Evolutionary conservation across 148 eudicot genomes (phyloP), one percentile per base, ranked within the genome.

Genomic region (Rhododendron vialii): DNA sequence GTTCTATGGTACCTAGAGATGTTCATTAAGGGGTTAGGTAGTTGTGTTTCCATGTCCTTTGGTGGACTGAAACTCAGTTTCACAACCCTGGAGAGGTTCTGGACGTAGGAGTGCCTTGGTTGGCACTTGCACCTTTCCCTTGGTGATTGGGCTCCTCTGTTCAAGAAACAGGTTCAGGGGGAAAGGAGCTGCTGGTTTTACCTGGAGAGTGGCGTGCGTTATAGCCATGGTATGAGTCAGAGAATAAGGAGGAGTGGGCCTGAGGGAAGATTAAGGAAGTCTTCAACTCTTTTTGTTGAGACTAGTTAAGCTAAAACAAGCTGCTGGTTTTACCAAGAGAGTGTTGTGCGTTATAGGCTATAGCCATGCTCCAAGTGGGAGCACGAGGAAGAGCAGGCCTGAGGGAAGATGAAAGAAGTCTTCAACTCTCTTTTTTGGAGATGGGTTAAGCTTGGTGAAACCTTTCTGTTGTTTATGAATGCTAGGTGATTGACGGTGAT

Each of bases 121-220:
- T 74, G 45, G 78, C 78, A 69, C 36, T 69, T 69, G 36, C 36
- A 69, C 75, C 75, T 69, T 74, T 74, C 45, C 78, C 78, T 18
- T 13, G 45, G 24, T 74, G 78, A 74, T 36, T 36, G 45, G 78
- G 45, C 45, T 18, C 17, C 78, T 74, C 11, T 14, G 45, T 74
- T 17, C 8, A 18, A 74, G 78, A 41, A 35, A 47, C n/a, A 17
- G 10, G 43, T 74, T 17, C 12, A 36, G 78, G 78, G 45, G 78
- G 43, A 74, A 74, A 74, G 45, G 22, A 33, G 78, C 47, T 36
- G 47, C 10, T 28, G 24, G 36, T 35, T 15, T 74, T 74, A 74
- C 45, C 35, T 35, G 7, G 35, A 28, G 45, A 74, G 11, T 17
- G 78, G 45, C 45, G 7, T 35, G 47, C 45, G 2, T 74, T 74